phyloP scores from a whole-genome alignment of 805 yeast species.

The Ogataea trehalophila region DNA sequence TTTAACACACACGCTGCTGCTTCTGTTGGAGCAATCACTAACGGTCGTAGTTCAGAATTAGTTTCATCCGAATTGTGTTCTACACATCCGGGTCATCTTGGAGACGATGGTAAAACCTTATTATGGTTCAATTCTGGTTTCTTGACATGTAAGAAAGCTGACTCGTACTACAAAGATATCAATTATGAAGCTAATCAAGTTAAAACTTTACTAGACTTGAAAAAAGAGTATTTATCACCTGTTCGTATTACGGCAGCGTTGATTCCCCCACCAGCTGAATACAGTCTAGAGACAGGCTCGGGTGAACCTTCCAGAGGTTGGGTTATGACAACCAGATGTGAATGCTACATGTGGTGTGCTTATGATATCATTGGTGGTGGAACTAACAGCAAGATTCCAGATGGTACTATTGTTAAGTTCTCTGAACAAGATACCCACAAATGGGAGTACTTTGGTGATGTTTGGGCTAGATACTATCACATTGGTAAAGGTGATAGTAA shows the following conservation, averaged over 20 bases:
- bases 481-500: conserved; percentile 18
- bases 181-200: conserved; percentile 27
- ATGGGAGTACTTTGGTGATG: conserved; percentile 42
- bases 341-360: conserved; percentile 57
- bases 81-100: conserved; percentile 59
- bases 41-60: conserved; percentile 24
- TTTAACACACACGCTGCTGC: conserved; percentile 55
- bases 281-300: conserved; percentile 16
- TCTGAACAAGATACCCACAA: conserved; percentile 25
- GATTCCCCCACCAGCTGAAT: conserved; percentile 49
- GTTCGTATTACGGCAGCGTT: conserved; percentile 41
- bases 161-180: conserved; percentile 36
- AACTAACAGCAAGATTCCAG: conserved; percentile 32
- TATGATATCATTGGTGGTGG: conserved; percentile 52
- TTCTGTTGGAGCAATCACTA: conserved; percentile 41
- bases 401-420: conserved; percentile 42
- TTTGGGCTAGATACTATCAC: conserved; percentile 46
- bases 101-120: conserved; percentile 45
- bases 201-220: conserved; percentile 26
- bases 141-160: conserved; percentile 48
- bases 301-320: conserved; percentile 51
- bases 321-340: conserved; percentile 51
- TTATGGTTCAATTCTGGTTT: conserved; percentile 73
- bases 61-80: conserved; percentile 47
- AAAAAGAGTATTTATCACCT: conserved; percentile 35